phyloP scores from a whole-genome alignment of 2,329 filamentous ascomycete species.

The Trichoderma semiorbis region DNA sequence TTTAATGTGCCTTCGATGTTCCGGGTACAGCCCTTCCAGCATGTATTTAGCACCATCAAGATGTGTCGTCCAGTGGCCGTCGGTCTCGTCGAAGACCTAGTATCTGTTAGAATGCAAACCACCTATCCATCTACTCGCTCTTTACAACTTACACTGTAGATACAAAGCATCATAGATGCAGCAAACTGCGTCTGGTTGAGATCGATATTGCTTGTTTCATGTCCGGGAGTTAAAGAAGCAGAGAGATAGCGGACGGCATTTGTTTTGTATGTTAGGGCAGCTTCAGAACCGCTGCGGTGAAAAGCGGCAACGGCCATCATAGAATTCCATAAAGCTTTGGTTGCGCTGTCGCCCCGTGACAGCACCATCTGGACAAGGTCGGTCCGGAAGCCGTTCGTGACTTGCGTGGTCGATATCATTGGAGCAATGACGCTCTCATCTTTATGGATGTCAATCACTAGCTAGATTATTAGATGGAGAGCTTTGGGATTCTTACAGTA shows the following conservation, averaged over 20 bases:
- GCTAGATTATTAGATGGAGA: no score
- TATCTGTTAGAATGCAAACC: neutral
- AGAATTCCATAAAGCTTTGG: conserved; percentile 40
- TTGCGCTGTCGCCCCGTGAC: conserved; percentile 31
- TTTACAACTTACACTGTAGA: conserved; percentile 40
- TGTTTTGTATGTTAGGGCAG: conserved; percentile 42
- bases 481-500: conserved; percentile 23
- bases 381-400: conserved; percentile 45
- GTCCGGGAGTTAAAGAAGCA: conserved; percentile 32
- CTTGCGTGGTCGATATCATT: conserved; percentile 47
- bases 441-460: conserved; percentile 20
- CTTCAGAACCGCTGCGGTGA: conserved; percentile 37
- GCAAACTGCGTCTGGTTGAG: conserved; percentile 40
- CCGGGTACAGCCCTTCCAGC: conserved; percentile 28
- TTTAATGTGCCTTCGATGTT: conserved; percentile 22
- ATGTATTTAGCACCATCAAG: conserved; percentile 42
- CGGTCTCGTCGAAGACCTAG: conserved; percentile 47
- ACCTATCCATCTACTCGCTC: neutral
- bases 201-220: conserved; percentile 24
- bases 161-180: conserved; percentile 49
- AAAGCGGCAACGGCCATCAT: conserved; percentile 44
- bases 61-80: conserved; percentile 45
- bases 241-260: conserved; percentile 39
- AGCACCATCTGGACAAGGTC: conserved; percentile 46
- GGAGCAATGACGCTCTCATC: conserved; percentile 39